Base-by-base conservation (phyloP, 2,329 filamentous ascomycete species). In the Colletotrichum kahawae region DNA sequence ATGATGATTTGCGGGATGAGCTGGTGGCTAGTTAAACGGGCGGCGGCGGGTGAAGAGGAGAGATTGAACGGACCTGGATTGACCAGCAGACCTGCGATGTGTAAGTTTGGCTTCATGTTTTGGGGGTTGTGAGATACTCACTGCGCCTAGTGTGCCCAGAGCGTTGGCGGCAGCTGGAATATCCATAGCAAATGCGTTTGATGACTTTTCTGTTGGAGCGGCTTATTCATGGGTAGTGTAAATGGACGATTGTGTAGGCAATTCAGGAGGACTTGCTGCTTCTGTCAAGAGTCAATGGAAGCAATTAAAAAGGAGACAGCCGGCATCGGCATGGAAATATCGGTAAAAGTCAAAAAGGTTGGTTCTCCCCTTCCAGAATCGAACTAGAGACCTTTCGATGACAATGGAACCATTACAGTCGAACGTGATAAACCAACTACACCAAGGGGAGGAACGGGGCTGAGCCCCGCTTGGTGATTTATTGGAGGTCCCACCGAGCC, bases 1-100 rank as follows among this genome's bases (percentile, higher is more conserved):
- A 93, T 89, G 38, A 92, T 81, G 64, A 94, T 93, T 80, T 95
- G 93, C 0, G 93, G 93, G 31, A 94, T 89, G 31, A 94, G 85
- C 88, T 94, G 77, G 27, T 8, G 27, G 66, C 54, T 70, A 33
- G n/a, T 66, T 33, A 62, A 31, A 24, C 33, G 68, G 8, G 7
- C 0, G 4, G n/a, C 54, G 10, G n/a, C 31, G 31, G 18, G 77
- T 24, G 78, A 67, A 29, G 34, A 16, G 18, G 9, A 18, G 12
- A 31, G 13, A 21, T 48, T 21, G 7, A 34, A 71, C 81, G 14
- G 81, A 91, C 90, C 82, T 92, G 91, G 34, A 93, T 84, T 21
- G 91, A 93, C 92, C 92, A 94, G 81, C 92, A 93, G 16, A 91
- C 80, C 82, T 84, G 82, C 79, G 81, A 67, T 51, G 27, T 51